Percentiles rank a stretch among this genome's conserved stretches.
Evolutionary conservation across 2,329 filamentous ascomycete species (phyloP).

Genomic region (Monosporascus cannonballus): DNA sequence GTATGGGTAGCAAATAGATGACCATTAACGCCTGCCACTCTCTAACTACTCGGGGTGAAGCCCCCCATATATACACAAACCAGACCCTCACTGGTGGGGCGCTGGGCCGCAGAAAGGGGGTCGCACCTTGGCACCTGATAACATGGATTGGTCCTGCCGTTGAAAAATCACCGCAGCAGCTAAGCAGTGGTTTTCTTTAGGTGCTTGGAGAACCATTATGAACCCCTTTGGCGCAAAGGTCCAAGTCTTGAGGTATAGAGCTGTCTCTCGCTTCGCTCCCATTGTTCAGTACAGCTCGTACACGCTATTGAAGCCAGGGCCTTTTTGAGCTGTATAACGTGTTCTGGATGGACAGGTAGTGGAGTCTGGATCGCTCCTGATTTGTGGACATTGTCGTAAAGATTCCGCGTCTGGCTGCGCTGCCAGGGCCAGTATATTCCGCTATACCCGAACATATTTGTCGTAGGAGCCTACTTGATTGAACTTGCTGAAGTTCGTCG

Average conservation of each 20-base stretch:
- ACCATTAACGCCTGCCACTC: too few species aligned
- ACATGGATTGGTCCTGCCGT: neutral
- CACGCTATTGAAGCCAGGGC: neutral
- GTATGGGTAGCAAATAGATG: too few species aligned
- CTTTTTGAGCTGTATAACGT: neutral
- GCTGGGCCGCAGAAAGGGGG: too few species aligned
- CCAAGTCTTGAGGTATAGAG: neutral
- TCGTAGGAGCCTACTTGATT: neutral
- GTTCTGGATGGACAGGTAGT: neutral
- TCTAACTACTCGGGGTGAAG: too few species aligned
- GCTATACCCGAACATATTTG: neutral
- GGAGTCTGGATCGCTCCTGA: neutral
- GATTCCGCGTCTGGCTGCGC: neutral
- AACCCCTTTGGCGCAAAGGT: neutral
- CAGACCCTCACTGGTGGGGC: too few species aligned
- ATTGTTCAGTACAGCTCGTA: neutral
- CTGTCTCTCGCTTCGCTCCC: neutral
- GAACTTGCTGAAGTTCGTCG: neutral
- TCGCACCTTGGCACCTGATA: too few species aligned
- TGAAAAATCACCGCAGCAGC: neutral
- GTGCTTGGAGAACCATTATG: neutral
- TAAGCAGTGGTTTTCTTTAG: neutral
- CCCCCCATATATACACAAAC: too few species aligned
- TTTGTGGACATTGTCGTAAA: neutral
- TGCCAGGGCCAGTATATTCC: neutral